Evolutionary conservation across 2,329 filamentous ascomycete species (phyloP).

Genomic region (Xylariaceae sp.): DNA sequence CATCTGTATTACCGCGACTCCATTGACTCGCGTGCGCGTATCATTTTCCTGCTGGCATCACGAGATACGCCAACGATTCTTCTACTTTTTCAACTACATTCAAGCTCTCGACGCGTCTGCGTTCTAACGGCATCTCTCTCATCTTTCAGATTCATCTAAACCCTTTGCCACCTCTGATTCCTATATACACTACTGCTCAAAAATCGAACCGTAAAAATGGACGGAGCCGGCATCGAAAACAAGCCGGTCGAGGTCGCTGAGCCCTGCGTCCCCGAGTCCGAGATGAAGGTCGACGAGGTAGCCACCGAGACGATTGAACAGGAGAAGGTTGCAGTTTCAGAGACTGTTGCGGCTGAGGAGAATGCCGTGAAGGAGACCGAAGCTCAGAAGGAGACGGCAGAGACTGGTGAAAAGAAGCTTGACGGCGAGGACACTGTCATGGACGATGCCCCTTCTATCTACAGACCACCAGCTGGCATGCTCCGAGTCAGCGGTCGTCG

Average conservation of each 20-base stretch:
- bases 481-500: conserved; percentile 39
- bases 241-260: conserved; percentile 37
- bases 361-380: conserved; percentile 23
- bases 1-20: neutral
- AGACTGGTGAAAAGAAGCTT: conserved; percentile 21
- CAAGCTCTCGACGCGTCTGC: neutral
- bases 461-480: conserved; percentile 31
- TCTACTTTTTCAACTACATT: neutral
- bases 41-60: neutral
- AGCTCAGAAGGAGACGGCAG: neutral
- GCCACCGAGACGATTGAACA: neutral
- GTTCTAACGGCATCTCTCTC: neutral
- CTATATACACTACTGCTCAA: too few species aligned
- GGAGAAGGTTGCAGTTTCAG: conserved; percentile 24
- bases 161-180: neutral
- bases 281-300: conserved; percentile 7
- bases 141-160: neutral
- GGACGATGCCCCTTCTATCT: conserved; percentile 23
- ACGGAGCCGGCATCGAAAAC: conserved; percentile 33
- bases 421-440: conserved; percentile 23
- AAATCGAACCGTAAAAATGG: conserved; percentile 23
- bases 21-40: conserved; percentile 7
- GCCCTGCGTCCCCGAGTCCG: conserved; percentile 11
- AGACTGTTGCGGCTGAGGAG: conserved; percentile 19
- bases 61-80: neutral